phyloP scores from a whole-genome alignment of 352 stramenopile species.

The Pythium apleroticum region DNA sequence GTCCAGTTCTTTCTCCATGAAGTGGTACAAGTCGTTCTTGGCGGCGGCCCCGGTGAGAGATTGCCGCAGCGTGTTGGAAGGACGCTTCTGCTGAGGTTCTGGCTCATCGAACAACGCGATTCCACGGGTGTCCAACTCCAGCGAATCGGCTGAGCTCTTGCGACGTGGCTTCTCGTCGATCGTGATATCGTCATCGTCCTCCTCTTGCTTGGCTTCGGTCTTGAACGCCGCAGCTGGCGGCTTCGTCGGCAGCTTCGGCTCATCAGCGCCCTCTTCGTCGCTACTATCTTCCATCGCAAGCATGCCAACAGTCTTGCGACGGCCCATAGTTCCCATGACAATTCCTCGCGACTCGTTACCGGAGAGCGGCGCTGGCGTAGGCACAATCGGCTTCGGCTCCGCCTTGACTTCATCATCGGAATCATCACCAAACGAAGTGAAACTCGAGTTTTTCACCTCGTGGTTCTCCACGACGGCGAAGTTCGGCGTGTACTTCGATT shows the following conservation, averaged over 20 bases:
- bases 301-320: constrained; percentile 66
- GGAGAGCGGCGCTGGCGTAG: constrained; percentile 36
- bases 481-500: constrained; percentile 49
- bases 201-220: constrained; percentile 37
- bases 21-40: constrained; percentile 87
- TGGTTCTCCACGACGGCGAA: constrained; percentile 64
- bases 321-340: constrained; percentile 58
- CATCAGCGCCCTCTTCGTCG: constrained; percentile 64
- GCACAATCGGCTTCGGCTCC: constrained; percentile 49
- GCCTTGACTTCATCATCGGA: constrained; percentile 82
- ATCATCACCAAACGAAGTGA: constrained; percentile 81
- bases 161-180: constrained; percentile 32
- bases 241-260: constrained; percentile 57
- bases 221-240: constrained; percentile 40
- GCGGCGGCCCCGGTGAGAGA: constrained; percentile 47
- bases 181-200: constrained; percentile 42
- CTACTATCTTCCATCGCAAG: constrained; percentile 80
- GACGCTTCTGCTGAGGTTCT: constrained; percentile 32
- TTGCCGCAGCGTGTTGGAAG: constrained; percentile 32
- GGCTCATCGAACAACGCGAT: constrained; percentile 77
- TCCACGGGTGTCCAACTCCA: constrained; percentile 77
- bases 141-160: constrained; percentile 76
- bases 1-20: constrained; percentile 83
- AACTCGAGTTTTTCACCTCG: constrained; percentile 69
- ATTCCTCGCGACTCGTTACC: constrained; percentile 43